Conservation (phyloP, 306 rosid genomes). For the Coriaria nepalensis region DNA sequence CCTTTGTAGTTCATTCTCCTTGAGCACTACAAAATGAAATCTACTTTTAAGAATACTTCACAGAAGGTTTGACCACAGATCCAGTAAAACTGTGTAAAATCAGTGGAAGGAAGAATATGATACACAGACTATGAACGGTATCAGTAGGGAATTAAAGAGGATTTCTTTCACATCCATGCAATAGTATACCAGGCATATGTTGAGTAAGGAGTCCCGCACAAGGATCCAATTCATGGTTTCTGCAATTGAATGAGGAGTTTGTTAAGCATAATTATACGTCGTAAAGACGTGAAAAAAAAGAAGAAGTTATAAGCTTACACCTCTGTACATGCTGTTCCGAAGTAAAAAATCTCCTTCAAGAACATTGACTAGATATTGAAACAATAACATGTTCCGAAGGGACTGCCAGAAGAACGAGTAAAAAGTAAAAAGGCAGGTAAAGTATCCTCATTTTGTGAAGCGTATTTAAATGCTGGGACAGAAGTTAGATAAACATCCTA, state of each 20-base stretch:
- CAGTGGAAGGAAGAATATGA: no score
- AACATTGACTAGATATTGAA: slow-evolving; percentile 61
- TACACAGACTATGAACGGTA: no score
- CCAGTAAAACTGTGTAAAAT: no score
- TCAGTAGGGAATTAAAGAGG: no score
- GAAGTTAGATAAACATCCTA: background rate
- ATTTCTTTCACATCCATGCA: background rate
- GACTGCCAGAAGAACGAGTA: slow-evolving; percentile 35
- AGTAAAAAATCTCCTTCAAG: slow-evolving; percentile 66
- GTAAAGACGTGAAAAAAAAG: slow-evolving; percentile 9
- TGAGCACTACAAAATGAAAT: slow-evolving; percentile 50
- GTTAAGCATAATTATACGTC: slow-evolving; percentile 13
- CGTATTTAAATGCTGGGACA: no score
- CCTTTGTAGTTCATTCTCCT: slow-evolving; percentile 56
- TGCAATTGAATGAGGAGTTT: slow-evolving; percentile 27
- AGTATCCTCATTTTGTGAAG: no score
- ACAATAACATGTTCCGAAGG: slow-evolving; percentile 48
- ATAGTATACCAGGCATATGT: slow-evolving; percentile 49
- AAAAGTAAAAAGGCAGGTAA: no score
- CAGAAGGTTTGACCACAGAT: no score
- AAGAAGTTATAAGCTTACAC: slow-evolving; percentile 19
- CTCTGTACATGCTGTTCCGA: slow-evolving; percentile 38
- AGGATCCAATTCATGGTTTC: slow-evolving; percentile 52
- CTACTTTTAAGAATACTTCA: background rate
- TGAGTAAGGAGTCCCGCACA: slow-evolving; percentile 73